phyloP scores from a whole-genome alignment of 352 stramenopile species.

The Phytophthora colocasiae region DNA sequence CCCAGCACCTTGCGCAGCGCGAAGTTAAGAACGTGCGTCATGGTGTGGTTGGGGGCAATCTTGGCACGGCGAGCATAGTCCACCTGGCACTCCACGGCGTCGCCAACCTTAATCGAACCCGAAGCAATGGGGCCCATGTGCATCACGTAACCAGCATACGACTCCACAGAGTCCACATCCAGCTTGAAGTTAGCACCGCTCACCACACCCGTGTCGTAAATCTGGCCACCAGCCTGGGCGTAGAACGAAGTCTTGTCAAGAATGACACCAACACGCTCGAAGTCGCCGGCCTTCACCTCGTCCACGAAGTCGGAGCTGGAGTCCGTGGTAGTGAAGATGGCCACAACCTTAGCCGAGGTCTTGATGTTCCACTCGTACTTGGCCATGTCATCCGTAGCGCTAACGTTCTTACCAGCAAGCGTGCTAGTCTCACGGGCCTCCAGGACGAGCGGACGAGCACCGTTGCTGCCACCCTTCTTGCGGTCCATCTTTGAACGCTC shows the following conservation, averaged over 20 bases:
- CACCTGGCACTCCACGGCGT: slow-evolving; percentile 90
- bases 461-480: slow-evolving; percentile 84
- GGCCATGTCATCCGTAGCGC: slow-evolving; percentile 89
- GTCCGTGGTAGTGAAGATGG: slow-evolving; percentile 94
- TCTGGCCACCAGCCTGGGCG: slow-evolving; percentile 97
- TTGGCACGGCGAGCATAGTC: slow-evolving; percentile 94
- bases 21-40: slow-evolving; percentile 99
- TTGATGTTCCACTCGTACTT: slow-evolving; percentile 96
- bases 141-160: slow-evolving; percentile 96
- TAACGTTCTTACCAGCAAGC: slow-evolving; percentile 85
- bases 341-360: slow-evolving; percentile 86
- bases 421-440: slow-evolving; percentile 95
- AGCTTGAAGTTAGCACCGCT: slow-evolving; percentile 49
- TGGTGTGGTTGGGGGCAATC: slow-evolving; percentile 99
- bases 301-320: slow-evolving; percentile 87
- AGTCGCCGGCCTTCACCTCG: slow-evolving; percentile 75
- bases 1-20: slow-evolving; percentile 96
- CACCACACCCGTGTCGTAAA: slow-evolving; percentile 93
- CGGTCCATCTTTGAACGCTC: slow-evolving; percentile 89
- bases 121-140: slow-evolving; percentile 90
- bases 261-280: slow-evolving; percentile 94
- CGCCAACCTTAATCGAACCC: slow-evolving; percentile 86
- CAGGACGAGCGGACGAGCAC: slow-evolving; percentile 89
- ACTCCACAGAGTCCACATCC: slow-evolving; percentile 93
- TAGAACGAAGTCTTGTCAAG: slow-evolving; percentile 98